Conservation (phyloP, 306 rosid genomes). For the Casuarina equisetifolia region DNA sequence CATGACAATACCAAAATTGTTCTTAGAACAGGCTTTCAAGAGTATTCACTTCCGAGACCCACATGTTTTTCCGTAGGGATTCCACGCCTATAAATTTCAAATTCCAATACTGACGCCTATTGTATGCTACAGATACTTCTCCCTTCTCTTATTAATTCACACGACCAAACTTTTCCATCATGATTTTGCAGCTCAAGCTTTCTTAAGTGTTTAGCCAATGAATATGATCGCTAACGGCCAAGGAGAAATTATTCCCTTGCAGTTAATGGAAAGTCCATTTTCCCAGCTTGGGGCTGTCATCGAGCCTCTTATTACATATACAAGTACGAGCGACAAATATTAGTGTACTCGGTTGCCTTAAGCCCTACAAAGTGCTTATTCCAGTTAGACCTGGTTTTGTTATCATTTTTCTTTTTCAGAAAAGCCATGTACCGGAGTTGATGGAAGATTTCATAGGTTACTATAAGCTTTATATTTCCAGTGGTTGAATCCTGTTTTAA, state of each 20-base stretch:
- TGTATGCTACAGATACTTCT: not conserved
- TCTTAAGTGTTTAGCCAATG: not conserved
- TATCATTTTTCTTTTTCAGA: not conserved
- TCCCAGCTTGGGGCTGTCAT: constrained; percentile 10
- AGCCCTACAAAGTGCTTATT: not conserved
- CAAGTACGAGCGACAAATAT: not conserved
- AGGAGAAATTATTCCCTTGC: not conserved
- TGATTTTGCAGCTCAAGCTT: not conserved
- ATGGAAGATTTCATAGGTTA: not conserved
- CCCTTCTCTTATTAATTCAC: not conserved
- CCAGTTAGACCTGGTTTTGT: not conserved
- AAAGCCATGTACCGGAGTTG: not conserved
- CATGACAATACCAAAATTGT: not conserved
- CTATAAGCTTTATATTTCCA: not conserved
- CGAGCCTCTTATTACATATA: not conserved
- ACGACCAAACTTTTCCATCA: constrained; percentile 2
- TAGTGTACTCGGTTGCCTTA: constrained; percentile 1
- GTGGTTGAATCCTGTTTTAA: no score
- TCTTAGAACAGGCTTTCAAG: not conserved
- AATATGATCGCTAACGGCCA: constrained; percentile 12
- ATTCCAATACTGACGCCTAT: not conserved
- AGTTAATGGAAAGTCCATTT: not conserved
- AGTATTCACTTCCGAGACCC: not conserved
- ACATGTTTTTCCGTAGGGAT: not conserved
- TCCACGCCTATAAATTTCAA: not conserved